These are phyloP conservation scores for Podaxis pistillaris DNA, from an alignment of 768 basidiomycete genomes.

Conservation along the genomic window DNA sequence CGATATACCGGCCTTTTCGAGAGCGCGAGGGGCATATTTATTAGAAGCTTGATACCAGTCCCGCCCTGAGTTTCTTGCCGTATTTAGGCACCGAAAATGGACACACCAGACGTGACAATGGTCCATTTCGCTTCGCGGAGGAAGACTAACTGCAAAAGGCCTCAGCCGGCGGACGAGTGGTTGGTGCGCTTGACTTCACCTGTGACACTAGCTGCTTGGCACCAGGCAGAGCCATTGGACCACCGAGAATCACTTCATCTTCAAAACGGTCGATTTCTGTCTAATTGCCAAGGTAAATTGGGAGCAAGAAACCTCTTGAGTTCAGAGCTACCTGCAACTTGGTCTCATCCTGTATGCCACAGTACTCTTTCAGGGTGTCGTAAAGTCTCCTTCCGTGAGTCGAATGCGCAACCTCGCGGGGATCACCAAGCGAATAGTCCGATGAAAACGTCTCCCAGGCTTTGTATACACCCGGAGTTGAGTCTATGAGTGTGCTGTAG, in stretches of 20 bases:
- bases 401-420: constrained; percentile 45
- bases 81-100: background rate
- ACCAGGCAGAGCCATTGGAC: constrained; percentile 67
- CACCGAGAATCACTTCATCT: constrained; percentile 63
- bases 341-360: constrained; percentile 55
- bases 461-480: constrained; percentile 77
- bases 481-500: constrained; percentile 71
- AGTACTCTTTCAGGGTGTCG: constrained; percentile 74
- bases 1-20: constrained; percentile 61
- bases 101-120: constrained; percentile 77
- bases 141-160: constrained; percentile 27
- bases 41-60: constrained; percentile 55
- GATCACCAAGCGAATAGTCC: constrained; percentile 57
- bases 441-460: constrained; percentile 73
- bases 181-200: constrained; percentile 32
- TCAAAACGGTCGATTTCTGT: constrained; percentile 77
- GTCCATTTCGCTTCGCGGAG: constrained; percentile 57
- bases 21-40: constrained; percentile 65
- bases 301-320: constrained; percentile 2
- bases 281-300: constrained; percentile 22
- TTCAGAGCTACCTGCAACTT: constrained; percentile 49
- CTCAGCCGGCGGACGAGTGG: background rate
- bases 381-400: constrained; percentile 76
- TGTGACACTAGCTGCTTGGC: constrained; percentile 52
- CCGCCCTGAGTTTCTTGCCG: background rate